Base-by-base conservation (phyloP, 345 rosid species). In the Murraya koenigii region DNA sequence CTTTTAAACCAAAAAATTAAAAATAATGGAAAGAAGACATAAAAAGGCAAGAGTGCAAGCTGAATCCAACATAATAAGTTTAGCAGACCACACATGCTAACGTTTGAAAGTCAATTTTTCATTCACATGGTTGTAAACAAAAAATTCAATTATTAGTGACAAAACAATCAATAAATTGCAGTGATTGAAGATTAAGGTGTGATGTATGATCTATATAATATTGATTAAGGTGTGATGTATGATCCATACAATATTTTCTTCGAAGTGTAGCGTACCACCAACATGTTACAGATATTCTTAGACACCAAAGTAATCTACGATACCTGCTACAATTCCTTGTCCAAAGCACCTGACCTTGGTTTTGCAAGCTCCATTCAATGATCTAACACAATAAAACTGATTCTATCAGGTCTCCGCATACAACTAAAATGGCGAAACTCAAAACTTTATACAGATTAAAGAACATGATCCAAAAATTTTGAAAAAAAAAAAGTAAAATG, bases 311-410 rank as follows among this genome's bases (percentile, higher is more conserved):
- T 59, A 78, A 32, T 2, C 19, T 20, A 52, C 54, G 39, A 36
- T 83, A 91, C 95, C 95, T 84, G 87, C 83, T 69, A 81, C 87
- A 83, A 77, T 80, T 85, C 74, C 86, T 88, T 55, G 95, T 89
- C 95, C 93, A 91, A 72, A 91, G 90, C 78, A 91, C 80, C 35
- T 82, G 90, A 49, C 93, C 95, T 79, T 91, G 93, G 74, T 89
- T 89, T 71, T 91, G 95, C 89, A 91, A 87, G 84, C 95, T 91
- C 95, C 94, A 91, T 69, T 91, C 95, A 73, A 89, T 80, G 64
- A 91, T 85, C 95, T 91, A 82, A 52, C 60, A 76, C 26, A 41
- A 28, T 41, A 66, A 73, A 69, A 66, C 41, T 71, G 73, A 73
- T 74, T 62, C 44, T 75, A 74, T 71, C 36, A 82, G 73, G 55